phyloP scores from a whole-genome alignment of 1,139 yeast genomes.

The Hansenula sp. region DNA sequence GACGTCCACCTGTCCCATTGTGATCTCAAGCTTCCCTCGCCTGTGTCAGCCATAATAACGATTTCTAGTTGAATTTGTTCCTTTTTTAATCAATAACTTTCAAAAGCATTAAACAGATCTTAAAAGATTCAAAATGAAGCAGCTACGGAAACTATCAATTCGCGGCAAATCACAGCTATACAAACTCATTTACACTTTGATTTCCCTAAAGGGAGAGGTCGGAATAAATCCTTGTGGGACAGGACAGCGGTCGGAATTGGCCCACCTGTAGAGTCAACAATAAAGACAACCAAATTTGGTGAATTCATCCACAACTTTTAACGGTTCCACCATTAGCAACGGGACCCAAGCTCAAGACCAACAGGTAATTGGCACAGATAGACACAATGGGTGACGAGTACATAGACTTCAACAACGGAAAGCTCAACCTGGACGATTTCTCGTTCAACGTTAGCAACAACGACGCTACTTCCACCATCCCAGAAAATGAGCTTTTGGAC shows the following conservation, averaged over 20 bases:
- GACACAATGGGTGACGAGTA: constrained; percentile 22
- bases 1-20: constrained; percentile 35
- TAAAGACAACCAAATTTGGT: constrained; percentile 4
- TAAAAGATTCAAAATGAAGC: too few relatives aligned
- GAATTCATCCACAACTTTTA: not conserved
- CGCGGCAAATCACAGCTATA: too few relatives aligned
- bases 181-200: too few relatives aligned
- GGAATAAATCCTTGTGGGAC: too few relatives aligned
- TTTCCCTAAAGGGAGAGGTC: too few relatives aligned
- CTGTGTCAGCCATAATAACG: constrained; percentile 6
- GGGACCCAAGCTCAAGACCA: too few relatives aligned
- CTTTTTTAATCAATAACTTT: constrained; percentile 2
- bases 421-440: constrained; percentile 20
- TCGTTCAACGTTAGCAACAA: constrained; percentile 14
- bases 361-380: constrained; percentile 1
- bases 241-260: too few relatives aligned
- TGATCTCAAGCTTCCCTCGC: constrained; percentile 25
- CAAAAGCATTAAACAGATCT: too few relatives aligned
- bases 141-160: too few relatives aligned
- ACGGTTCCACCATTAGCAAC: constrained; percentile 1
- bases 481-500: constrained; percentile 24
- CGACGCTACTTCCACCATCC: constrained; percentile 18
- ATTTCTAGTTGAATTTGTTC: not conserved
- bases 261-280: too few relatives aligned
- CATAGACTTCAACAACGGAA: constrained; percentile 17